These are phyloP conservation scores for Mucor saturninus DNA, from an alignment of 371 early-diverging fungal species.

Conservation along the genomic window DNA sequence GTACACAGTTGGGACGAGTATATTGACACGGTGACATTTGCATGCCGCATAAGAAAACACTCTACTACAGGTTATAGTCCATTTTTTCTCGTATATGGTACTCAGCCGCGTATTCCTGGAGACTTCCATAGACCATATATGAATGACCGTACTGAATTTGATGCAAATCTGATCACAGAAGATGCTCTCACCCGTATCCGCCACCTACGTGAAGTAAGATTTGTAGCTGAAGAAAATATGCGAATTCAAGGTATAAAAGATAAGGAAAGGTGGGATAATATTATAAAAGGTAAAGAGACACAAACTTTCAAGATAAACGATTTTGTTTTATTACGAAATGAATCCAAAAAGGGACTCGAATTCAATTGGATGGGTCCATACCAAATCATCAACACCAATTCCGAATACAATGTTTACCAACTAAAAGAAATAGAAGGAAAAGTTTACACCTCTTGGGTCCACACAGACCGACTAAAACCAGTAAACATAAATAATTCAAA, in stretches of 20 bases:
- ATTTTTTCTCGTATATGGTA: slow-evolving; percentile 24
- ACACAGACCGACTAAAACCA: slow-evolving; percentile 8
- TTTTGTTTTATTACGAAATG: slow-evolving; percentile 1
- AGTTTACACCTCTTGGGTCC: slow-evolving; percentile 10
- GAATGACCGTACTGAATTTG: not conserved
- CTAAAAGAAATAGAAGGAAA: slow-evolving; percentile 6
- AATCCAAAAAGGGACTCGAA: slow-evolving; percentile 16
- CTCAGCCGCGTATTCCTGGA: slow-evolving; percentile 25
- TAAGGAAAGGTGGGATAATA: slow-evolving; percentile 16
- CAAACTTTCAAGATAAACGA: slow-evolving; percentile 16
- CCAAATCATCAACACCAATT: not conserved
- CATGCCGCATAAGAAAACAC: slow-evolving; percentile 17
- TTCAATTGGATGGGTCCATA: no score
- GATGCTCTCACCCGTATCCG: no score
- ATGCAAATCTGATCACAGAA: slow-evolving; percentile 8
- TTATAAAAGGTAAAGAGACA: no score
- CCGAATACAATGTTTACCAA: slow-evolving; percentile 10
- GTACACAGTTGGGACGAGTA: no score
- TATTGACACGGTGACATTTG: slow-evolving; percentile 22
- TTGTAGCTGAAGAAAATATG: slow-evolving; percentile 1
- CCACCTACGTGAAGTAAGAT: no score
- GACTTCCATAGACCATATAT: slow-evolving; percentile 10
- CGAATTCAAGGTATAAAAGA: not conserved
- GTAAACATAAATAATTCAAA: not conserved
- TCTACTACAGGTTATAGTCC: slow-evolving; percentile 16